Conservation (phyloP, 2,329 filamentous ascomycete species). For the Pseudogymnoascus sp. region DNA sequence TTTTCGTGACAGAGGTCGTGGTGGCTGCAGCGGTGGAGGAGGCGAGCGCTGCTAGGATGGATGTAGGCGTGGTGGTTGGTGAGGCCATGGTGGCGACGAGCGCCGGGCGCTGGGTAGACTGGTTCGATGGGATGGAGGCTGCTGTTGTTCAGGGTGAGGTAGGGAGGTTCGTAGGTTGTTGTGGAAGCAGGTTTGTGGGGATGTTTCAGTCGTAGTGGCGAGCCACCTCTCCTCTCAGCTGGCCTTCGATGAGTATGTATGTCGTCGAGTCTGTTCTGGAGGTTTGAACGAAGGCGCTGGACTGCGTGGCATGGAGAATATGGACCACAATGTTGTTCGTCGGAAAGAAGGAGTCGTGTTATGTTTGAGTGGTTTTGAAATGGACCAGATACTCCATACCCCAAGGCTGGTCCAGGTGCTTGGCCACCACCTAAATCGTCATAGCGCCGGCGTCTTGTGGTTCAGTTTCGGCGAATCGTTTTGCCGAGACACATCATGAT, state of each 20-base stretch:
- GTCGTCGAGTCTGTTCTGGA: neutral
- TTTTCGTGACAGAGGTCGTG: constrained; percentile 29
- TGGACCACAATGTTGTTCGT: neutral
- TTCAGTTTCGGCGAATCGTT: neutral
- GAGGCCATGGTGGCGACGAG: constrained; percentile 16
- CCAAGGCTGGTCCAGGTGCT: neutral
- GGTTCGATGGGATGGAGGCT: neutral
- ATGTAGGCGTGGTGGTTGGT: constrained; percentile 18
- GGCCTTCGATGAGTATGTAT: neutral
- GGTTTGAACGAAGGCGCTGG: neutral
- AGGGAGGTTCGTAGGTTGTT: neutral
- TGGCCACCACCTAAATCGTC: constrained; percentile 3
- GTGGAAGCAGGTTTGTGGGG: neutral
- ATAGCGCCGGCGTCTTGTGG: neutral
- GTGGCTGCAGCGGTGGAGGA: constrained; percentile 27
- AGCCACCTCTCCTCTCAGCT: constrained; percentile 5
- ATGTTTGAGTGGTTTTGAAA: constrained; percentile 4
- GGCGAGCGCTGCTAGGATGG: constrained; percentile 24
- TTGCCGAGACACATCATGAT: neutral
- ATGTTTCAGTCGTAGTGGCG: constrained; percentile 2
- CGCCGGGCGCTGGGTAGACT: neutral
- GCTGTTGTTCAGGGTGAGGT: neutral
- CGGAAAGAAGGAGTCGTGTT: constrained; percentile 1
- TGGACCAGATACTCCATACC: neutral
- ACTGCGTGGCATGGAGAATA: neutral